Percentiles rank a stretch among this genome's conserved stretches.
These are phyloP conservation scores for Syncephalastrum contaminatum DNA, from an alignment of 371 early-diverging fungal genomes.

Conservation along the genomic window DNA sequence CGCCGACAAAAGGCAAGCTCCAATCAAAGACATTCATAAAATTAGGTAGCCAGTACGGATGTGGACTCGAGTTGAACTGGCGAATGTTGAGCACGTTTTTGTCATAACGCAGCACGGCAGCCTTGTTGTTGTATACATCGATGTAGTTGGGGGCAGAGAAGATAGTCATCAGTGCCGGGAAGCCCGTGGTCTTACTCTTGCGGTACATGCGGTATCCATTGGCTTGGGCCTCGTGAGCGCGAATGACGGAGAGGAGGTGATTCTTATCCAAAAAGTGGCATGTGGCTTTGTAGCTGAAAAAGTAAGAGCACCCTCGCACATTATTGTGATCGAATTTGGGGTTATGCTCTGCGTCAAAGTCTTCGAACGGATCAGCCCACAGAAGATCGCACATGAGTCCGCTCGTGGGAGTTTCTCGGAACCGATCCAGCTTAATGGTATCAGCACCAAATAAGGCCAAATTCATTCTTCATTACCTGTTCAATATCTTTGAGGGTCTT, in stretches of 20 bases:
- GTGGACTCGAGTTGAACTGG: constrained; percentile 83
- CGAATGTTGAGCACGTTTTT: constrained; percentile 97
- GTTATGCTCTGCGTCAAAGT: constrained; percentile 85
- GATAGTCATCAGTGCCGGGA: constrained; percentile 95
- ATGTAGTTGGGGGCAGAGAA: constrained; percentile 98
- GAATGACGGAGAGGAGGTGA: constrained; percentile 88
- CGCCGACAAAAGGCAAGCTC: constrained; percentile 98
- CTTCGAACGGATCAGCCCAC: constrained; percentile 98
- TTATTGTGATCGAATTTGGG: constrained; percentile 87
- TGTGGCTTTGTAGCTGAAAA: constrained; percentile 84
- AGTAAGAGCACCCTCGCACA: constrained; percentile 95
- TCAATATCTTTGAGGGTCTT: constrained; percentile 85
- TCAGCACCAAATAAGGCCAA: not conserved
- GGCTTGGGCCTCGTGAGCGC: constrained; percentile 99
- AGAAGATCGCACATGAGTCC: constrained; percentile 97
- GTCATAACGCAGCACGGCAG: constrained; percentile 95
- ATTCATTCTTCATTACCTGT: constrained; percentile 34
- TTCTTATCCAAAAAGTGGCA: constrained; percentile 93
- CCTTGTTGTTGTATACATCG: constrained; percentile 98
- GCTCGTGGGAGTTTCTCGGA: constrained; percentile 91
- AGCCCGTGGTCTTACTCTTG: constrained; percentile 89
- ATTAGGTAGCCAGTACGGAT: constrained; percentile 96
- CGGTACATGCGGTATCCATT: constrained; percentile 96
- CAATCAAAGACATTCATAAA: constrained; percentile 98
- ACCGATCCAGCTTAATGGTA: constrained; percentile 79